Conservation (phyloP, 495 filamentous ascomycete species). For the Collariella sp. region DNA sequence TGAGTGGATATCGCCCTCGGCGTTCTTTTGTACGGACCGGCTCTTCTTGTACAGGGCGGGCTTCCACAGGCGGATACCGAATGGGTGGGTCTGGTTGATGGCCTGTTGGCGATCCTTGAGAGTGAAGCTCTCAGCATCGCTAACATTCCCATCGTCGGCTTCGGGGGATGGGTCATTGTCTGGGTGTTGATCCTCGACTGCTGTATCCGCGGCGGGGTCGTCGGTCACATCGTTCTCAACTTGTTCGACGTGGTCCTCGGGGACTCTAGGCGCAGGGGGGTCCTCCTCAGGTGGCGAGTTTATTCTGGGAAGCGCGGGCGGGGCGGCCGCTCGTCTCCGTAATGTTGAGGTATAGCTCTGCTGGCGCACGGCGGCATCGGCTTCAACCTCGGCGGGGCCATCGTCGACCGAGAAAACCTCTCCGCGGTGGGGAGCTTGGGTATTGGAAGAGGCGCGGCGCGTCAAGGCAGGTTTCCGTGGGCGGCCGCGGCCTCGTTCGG, state of each 20-base stretch:
- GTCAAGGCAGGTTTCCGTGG: constrained; percentile 63
- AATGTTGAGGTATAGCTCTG: constrained; percentile 56
- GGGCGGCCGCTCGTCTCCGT: constrained; percentile 55
- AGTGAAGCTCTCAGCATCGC: constrained; percentile 76
- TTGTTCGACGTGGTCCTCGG: constrained; percentile 19
- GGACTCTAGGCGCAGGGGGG: constrained; percentile 20
- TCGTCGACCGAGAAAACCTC: constrained; percentile 94
- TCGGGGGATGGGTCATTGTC: constrained; percentile 36
- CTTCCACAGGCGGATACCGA: constrained; percentile 98
- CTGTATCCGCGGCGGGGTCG: constrained; percentile 17
- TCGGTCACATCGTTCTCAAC: constrained; percentile 19
- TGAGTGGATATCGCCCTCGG: constrained; percentile 95
- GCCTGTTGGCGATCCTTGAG: constrained; percentile 92
- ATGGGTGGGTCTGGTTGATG: constrained; percentile 98
- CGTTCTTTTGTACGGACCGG: constrained; percentile 89
- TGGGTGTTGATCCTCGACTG: constrained; percentile 15
- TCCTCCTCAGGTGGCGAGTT: constrained; percentile 43
- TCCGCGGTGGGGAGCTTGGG: constrained; percentile 64
- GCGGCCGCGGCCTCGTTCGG: constrained; percentile 48
- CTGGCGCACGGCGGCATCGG: constrained; percentile 36
- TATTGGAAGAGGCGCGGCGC: constrained; percentile 65
- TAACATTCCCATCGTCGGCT: constrained; percentile 52
- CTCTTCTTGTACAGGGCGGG: constrained; percentile 96
- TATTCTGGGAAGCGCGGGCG: constrained; percentile 50
- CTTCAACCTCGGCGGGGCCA: constrained; percentile 73